Conservation (phyloP, 2,329 filamentous ascomycete species). For the Orbilia ellipsospora region DNA sequence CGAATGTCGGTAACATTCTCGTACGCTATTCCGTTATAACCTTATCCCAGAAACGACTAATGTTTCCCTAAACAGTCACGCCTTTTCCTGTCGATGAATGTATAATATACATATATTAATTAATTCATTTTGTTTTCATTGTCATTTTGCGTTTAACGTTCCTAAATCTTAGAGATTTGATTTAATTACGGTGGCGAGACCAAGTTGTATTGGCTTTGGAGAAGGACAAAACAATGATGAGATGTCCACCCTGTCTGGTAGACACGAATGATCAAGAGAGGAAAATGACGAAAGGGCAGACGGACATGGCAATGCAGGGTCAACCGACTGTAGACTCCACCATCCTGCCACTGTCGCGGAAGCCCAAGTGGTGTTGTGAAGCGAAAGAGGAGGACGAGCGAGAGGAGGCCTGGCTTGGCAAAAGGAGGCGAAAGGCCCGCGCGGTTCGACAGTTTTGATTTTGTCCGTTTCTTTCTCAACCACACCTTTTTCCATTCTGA, state of each 20-base stretch:
- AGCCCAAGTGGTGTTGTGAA: not conserved
- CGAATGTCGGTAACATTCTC: slow-evolving; percentile 22
- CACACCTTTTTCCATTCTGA: slow-evolving; percentile 30
- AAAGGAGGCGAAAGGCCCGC: slow-evolving; percentile 34
- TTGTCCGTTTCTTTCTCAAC: slow-evolving; percentile 22
- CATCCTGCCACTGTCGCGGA: not conserved
- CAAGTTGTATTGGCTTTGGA: not conserved
- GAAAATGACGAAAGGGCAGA: not conserved
- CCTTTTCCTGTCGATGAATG: slow-evolving; percentile 39
- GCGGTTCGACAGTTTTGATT: slow-evolving; percentile 51
- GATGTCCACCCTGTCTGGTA: not conserved
- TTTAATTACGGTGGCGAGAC: not conserved
- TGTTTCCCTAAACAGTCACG: slow-evolving; percentile 12
- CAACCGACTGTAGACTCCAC: not conserved
- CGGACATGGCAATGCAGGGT: not conserved
- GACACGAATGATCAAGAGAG: not conserved
- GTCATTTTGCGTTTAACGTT: slow-evolving; percentile 10
- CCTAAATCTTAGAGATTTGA: slow-evolving; percentile 27
- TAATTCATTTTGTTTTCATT: slow-evolving; percentile 33
- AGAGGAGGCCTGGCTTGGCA: slow-evolving; percentile 37
- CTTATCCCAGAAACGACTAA: slow-evolving; percentile 27
- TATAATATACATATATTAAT: slow-evolving; percentile 54
- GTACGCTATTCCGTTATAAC: slow-evolving; percentile 22
- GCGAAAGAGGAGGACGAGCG: slow-evolving; percentile 13
- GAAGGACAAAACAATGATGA: not conserved